Base-by-base conservation (phyloP, 331 rosid genomes). In the Acacia concinna region DNA sequence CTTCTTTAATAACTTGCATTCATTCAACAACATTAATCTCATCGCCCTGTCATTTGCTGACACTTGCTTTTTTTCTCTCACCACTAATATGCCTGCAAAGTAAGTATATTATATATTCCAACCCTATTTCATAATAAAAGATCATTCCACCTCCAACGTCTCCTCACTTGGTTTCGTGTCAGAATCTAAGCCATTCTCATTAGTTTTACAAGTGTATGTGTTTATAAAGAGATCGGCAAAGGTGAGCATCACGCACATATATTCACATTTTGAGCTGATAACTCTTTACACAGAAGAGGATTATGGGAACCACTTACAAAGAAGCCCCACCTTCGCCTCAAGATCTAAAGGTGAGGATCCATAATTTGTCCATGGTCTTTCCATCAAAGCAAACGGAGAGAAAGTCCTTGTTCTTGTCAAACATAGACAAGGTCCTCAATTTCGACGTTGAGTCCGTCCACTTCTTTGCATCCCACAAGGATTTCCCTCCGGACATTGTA, bases 391-490 rank as follows among this genome's bases (percentile, higher is more conserved):
- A 79, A 81, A 87, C 85, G 0, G 51, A 87, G 75, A 89, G 70
- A 44, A 85, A 71, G 49, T 38, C 88, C 31, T 14, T 93, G 77
- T 93, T 93, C 92, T 79, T 93, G 44, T 88, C 98, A 5, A 93
- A 91, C 86, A 93, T 93, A 54, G 98, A 93, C 82, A 89, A 84
- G 79, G 90, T 86, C 46, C 92, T 93, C 28, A 90, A 86, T 56
- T 93, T 91, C 51, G 84, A 84, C 6, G 95, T 93, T 2, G 89
- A 88, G 25, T 85, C 93, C 5, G 80, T 93, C 51, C 97, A 91
- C 60, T 91, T 93, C 75, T 93, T 93, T 11, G 71, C 30, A 2
- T 51, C 89, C 51, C 85, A 87, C 79, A 64, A 79, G 9, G 91
- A 90, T 2, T 90, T 86, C 60, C 84, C 92, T 18, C 77, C 89